These are phyloP conservation scores for Purpureocillium takamizusanense DNA, from an alignment of 2,329 filamentous ascomycete species.

Conservation along the genomic window DNA sequence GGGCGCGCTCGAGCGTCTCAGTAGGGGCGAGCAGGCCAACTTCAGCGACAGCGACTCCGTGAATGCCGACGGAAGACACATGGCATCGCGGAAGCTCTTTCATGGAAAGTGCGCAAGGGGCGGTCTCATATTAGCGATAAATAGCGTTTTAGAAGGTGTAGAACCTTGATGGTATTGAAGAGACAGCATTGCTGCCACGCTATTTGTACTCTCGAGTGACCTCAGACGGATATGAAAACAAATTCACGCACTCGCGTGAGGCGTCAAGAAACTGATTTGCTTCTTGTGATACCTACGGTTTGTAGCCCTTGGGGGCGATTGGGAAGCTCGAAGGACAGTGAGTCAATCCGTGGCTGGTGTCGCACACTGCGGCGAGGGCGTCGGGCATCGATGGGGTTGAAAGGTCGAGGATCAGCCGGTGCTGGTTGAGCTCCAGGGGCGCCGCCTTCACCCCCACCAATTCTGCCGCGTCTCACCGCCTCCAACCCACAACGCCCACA, in stretches of 20 bases:
- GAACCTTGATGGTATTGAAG: neutral
- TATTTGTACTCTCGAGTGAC: neutral
- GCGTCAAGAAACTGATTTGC: neutral
- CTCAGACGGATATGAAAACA: neutral
- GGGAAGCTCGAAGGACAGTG: no score
- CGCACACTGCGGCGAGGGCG: no score
- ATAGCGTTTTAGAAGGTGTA: neutral
- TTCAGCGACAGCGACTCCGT: no score
- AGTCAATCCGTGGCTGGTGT: no score
- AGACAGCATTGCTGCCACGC: neutral
- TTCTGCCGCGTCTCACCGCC: slow-evolving; percentile 30
- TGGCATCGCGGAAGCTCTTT: neutral
- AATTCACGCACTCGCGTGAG: neutral
- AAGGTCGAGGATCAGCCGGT: neutral
- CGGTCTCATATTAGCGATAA: neutral
- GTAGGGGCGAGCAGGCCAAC: no score
- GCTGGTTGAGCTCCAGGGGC: neutral
- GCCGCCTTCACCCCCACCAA: slow-evolving; percentile 5
- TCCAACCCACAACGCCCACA: slow-evolving; percentile 34
- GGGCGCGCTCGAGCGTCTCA: neutral
- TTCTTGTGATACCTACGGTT: neutral
- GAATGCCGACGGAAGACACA: no score
- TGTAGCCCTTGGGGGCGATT: neutral
- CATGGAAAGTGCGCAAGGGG: neutral
- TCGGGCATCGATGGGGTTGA: neutral